Conservation (phyloP, 1,139 yeast species). For the Zygotorulaspora mrakii region DNA sequence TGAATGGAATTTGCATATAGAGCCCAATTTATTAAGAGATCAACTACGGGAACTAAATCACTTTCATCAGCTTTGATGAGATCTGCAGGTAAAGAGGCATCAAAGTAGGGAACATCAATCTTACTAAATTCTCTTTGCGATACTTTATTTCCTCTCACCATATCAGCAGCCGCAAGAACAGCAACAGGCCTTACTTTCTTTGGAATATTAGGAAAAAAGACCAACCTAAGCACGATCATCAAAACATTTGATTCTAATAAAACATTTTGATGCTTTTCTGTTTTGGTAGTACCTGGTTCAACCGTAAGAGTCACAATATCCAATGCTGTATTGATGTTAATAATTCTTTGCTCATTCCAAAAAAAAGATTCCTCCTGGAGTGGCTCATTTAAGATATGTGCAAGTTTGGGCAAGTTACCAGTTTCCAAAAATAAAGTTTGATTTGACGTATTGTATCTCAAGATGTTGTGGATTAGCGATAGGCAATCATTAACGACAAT, state of each 20-base stretch:
- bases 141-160: constrained; percentile 59
- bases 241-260: constrained; percentile 63
- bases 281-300: constrained; percentile 66
- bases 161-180: constrained; percentile 69
- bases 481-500: constrained; percentile 86
- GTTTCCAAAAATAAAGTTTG: constrained; percentile 88
- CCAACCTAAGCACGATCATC: constrained; percentile 60
- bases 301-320: constrained; percentile 75
- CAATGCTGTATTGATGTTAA: constrained; percentile 61
- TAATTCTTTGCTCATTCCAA: constrained; percentile 72
- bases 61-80: constrained; percentile 26
- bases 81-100: constrained; percentile 61
- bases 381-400: constrained; percentile 60
- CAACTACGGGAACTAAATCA: constrained; percentile 54
- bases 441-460: constrained; percentile 82
- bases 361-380: constrained; percentile 46
- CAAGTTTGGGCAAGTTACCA: constrained; percentile 65
- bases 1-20: constrained; percentile 76
- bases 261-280: constrained; percentile 56
- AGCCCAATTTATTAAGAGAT: constrained; percentile 79
- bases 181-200: constrained; percentile 62
- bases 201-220: constrained; percentile 63
- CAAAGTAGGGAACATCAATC: constrained; percentile 88
- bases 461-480: constrained; percentile 64
- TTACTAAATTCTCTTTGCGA: constrained; percentile 69